phyloP scores from a whole-genome alignment of 352 stramenopile genomes.

The Globisporangium lucens region DNA sequence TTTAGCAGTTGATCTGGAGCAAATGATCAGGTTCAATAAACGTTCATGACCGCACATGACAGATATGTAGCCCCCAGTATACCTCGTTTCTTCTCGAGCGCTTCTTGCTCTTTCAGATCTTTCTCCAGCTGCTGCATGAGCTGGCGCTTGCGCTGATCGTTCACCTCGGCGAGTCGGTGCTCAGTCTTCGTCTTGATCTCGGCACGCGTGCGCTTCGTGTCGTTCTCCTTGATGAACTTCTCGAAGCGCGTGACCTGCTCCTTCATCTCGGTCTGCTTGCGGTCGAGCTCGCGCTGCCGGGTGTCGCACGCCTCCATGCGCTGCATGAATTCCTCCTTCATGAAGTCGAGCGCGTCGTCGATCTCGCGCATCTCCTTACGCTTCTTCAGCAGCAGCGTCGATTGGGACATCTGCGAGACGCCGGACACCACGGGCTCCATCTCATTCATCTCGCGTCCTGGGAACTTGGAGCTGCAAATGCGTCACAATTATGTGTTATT shows the following conservation, averaged over 20 bases:
- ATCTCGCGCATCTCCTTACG: slow-evolving; percentile 93
- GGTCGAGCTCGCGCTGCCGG: slow-evolving; percentile 74
- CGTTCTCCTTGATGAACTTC: slow-evolving; percentile 94
- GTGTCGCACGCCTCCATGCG: slow-evolving; percentile 88
- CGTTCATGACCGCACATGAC: neutral
- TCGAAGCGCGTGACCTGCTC: slow-evolving; percentile 90
- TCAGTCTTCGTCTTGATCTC: slow-evolving; percentile 90
- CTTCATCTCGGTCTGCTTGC: slow-evolving; percentile 90
- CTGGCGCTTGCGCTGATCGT: slow-evolving; percentile 79
- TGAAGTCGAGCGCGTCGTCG: slow-evolving; percentile 89
- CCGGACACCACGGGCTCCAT: slow-evolving; percentile 79
- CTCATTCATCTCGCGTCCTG: slow-evolving; percentile 55
- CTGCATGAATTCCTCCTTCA: slow-evolving; percentile 90
- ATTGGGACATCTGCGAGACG: slow-evolving; percentile 88
- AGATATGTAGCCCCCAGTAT: neutral
- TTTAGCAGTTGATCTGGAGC: slow-evolving; percentile 61
- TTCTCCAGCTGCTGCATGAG: slow-evolving; percentile 69
- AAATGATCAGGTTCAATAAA: neutral
- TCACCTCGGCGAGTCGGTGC: slow-evolving; percentile 62
- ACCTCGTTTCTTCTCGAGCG: slow-evolving; percentile 71
- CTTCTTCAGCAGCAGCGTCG: slow-evolving; percentile 90
- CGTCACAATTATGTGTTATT: too few relatives aligned
- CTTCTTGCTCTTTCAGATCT: slow-evolving; percentile 56
- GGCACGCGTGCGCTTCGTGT: slow-evolving; percentile 84
- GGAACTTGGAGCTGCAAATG: slow-evolving; percentile 35